phyloP scores from a whole-genome alignment of 192 early-diverging fungal species.

The Mortierella hygrophila region DNA sequence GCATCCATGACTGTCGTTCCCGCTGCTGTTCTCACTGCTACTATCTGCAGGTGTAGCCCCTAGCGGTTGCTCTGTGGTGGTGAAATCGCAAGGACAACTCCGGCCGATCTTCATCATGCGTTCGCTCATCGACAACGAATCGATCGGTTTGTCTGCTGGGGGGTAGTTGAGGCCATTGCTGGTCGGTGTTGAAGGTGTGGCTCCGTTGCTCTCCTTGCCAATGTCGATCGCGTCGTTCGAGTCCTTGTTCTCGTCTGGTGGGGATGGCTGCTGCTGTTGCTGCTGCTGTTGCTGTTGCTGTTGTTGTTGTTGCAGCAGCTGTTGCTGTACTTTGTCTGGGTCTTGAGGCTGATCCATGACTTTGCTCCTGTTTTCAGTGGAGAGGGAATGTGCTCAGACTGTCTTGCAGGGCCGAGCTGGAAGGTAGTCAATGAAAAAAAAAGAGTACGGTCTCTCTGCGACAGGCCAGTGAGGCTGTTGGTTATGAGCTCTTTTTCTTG shows the following conservation, averaged over 20 bases:
- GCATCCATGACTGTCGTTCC: conserved; percentile 24
- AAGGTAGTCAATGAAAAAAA: neutral
- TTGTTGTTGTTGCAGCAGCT: conserved; percentile 7
- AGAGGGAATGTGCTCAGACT: neutral
- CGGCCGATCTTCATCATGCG: conserved; percentile 64
- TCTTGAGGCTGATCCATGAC: conserved; percentile 36
- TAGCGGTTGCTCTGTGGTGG: neutral
- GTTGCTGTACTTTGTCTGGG: conserved; percentile 8
- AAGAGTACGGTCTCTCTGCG: neutral
- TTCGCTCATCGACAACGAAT: conserved; percentile 51
- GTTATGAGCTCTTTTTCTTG: neutral
- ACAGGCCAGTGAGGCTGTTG: neutral
- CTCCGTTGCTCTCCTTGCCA: conserved; percentile 14
- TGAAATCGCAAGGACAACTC: conserved; percentile 59
- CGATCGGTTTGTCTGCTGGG: conserved; percentile 48
- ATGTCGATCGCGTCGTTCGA: neutral
- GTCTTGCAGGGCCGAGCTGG: neutral
- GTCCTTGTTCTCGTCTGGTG: conserved; percentile 35
- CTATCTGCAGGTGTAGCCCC: neutral
- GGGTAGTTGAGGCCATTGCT: conserved; percentile 50
- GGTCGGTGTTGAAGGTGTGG: conserved; percentile 6
- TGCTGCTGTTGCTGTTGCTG: conserved; percentile 10
- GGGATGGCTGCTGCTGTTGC: conserved; percentile 30
- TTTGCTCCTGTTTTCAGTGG: neutral
- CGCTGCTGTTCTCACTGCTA: neutral